Conservation (phyloP, 495 filamentous ascomycete species). For the Xylaria bambusicola region DNA sequence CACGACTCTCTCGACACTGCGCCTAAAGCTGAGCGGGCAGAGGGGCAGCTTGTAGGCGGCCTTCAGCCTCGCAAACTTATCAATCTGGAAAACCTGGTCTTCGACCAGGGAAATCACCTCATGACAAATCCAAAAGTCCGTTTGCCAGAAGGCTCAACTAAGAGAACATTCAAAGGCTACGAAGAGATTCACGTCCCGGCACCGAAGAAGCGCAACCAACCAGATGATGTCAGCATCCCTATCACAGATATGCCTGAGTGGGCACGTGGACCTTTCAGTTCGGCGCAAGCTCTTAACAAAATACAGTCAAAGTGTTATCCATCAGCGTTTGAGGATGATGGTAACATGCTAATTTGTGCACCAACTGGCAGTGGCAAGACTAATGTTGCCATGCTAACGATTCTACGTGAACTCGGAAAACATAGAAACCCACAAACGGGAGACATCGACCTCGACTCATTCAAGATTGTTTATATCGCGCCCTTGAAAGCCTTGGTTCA, state of each 20-base stretch:
- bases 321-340: conserved; percentile 89
- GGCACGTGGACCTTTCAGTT: conserved; percentile 83
- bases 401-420: conserved; percentile 95
- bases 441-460: conserved; percentile 89
- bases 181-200: conserved; percentile 97
- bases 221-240: conserved; percentile 77
- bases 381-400: conserved; percentile 97
- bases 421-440: conserved; percentile 83
- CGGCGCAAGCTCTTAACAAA: conserved; percentile 77
- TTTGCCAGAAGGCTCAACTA: conserved; percentile 92
- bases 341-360: conserved; percentile 96
- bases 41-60: conserved; percentile 75
- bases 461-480: conserved; percentile 96
- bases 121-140: conserved; percentile 98
- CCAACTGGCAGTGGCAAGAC: conserved; percentile 98
- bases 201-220: conserved; percentile 78
- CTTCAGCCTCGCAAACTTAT: conserved; percentile 84
- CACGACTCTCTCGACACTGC: conserved; percentile 57
- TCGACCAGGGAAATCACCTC: conserved; percentile 96
- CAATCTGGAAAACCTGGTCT: conserved; percentile 93
- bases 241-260: conserved; percentile 89
- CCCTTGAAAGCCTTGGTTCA: conserved; percentile 94
- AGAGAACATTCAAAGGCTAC: conserved; percentile 94
- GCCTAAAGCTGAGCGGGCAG: conserved; percentile 47
- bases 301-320: conserved; percentile 94